These are phyloP conservation scores for Dothideomycetes sp. DNA, from an alignment of 2,329 filamentous ascomycete genomes.

Conservation along the genomic window DNA sequence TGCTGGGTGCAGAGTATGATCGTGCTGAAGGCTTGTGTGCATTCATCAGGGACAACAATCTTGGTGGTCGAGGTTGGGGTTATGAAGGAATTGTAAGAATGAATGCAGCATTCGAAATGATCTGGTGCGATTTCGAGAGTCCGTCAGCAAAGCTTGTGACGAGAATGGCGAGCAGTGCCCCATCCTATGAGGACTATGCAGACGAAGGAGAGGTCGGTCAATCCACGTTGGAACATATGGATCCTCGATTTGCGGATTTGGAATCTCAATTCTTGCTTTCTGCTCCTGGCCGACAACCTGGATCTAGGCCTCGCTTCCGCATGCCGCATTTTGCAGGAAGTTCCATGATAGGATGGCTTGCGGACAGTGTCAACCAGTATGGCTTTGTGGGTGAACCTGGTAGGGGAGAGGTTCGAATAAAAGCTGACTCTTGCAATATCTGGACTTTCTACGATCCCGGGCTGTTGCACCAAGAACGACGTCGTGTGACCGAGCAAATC, in stretches of 20 bases:
- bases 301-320: no score
- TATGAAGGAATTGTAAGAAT: conserved; percentile 50
- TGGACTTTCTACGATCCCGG: conserved; percentile 35
- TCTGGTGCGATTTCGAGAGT: conserved; percentile 51
- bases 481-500: conserved; percentile 24
- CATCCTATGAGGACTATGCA: conserved; percentile 21
- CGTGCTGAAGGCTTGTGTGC: conserved; percentile 37
- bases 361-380: conserved; percentile 9
- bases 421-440: conserved; percentile 31
- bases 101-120: conserved; percentile 59
- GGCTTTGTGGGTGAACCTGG: conserved; percentile 21
- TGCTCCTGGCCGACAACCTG: conserved; percentile 27
- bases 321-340: not conserved
- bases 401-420: conserved; percentile 31
- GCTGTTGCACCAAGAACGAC: conserved; percentile 20
- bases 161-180: conserved; percentile 37
- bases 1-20: conserved; percentile 34
- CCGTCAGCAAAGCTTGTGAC: conserved; percentile 32
- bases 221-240: no score
- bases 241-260: no score
- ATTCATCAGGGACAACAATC: conserved; percentile 29
- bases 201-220: no score
- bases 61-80: conserved; percentile 37
- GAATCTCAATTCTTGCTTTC: no score
- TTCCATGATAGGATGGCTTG: conserved; percentile 10